Percentiles rank a stretch among this genome's conserved stretches.
These are phyloP conservation scores for Sicyos baderoa DNA, from an alignment of 306 rosid genomes.

Conservation along the genomic window DNA sequence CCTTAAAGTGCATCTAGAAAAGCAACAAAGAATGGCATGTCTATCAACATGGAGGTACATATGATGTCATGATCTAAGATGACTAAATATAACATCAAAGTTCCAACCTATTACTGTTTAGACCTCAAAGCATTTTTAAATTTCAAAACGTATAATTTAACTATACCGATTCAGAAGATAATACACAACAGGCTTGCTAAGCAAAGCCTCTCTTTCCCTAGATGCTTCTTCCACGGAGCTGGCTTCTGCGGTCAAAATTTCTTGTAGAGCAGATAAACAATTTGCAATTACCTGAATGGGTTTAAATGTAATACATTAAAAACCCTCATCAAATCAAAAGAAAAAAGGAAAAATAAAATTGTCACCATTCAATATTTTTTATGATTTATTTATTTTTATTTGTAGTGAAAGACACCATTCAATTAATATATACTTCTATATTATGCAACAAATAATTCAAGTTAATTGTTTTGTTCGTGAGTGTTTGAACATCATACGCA, in stretches of 20 bases:
- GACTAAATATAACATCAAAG: neutral
- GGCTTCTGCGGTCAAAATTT: conserved; percentile 88
- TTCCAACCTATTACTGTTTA: neutral
- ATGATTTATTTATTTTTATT: too few relatives aligned
- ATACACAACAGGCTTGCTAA: conserved; percentile 79
- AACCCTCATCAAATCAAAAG: conserved; percentile 8
- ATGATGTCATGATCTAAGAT: neutral
- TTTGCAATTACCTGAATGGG: conserved; percentile 80
- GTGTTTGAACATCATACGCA: too few relatives aligned
- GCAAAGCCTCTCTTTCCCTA: conserved; percentile 84
- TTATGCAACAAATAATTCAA: neutral
- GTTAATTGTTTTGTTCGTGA: too few relatives aligned
- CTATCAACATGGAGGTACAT: neutral
- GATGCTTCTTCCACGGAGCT: conserved; percentile 78
- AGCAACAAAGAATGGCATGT: neutral
- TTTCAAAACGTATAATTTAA: neutral
- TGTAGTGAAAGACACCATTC: neutral
- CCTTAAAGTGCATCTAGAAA: neutral
- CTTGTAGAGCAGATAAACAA: conserved; percentile 90
- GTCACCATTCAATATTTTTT: neutral
- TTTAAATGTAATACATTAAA: conserved; percentile 1
- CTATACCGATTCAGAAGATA: conserved; percentile 70
- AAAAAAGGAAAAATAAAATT: neutral
- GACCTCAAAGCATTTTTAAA: neutral
- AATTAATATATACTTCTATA: neutral